These are phyloP conservation scores for Phialocephala sp. DNA, from an alignment of 2,329 filamentous ascomycete species.

Conservation along the genomic window DNA sequence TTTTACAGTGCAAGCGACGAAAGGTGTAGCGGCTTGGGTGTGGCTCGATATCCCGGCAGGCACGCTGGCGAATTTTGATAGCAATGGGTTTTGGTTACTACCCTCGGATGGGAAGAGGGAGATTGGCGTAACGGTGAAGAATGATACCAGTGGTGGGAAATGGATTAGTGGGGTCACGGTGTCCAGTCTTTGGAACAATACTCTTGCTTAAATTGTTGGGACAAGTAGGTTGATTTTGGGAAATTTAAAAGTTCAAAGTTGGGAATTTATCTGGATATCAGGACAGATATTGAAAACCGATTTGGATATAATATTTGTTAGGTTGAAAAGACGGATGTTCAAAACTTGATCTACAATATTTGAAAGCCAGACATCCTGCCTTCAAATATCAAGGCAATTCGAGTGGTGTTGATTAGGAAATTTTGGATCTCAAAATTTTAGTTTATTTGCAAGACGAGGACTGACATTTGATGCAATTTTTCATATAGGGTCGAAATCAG, in stretches of 20 bases:
- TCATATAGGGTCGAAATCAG: too few species aligned
- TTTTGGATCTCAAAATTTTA: too few species aligned
- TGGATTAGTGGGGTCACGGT: slow-evolving; percentile 29
- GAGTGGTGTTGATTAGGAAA: too few species aligned
- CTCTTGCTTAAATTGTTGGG: background rate
- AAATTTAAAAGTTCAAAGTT: background rate
- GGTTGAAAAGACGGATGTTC: background rate
- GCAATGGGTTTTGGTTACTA: slow-evolving; percentile 35
- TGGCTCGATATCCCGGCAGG: slow-evolving; percentile 35
- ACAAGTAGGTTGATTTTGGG: background rate
- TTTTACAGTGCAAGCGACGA: slow-evolving; percentile 30
- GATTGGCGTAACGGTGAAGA: slow-evolving; percentile 23
- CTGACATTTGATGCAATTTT: too few species aligned
- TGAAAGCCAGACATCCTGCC: too few species aligned
- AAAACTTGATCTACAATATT: background rate
- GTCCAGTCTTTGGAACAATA: slow-evolving; percentile 35
- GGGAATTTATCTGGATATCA: background rate
- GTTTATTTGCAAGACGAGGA: too few species aligned
- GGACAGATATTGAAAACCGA: background rate
- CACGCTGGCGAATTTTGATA: slow-evolving; percentile 30
- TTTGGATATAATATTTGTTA: background rate
- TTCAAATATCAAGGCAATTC: too few species aligned
- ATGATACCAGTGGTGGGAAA: slow-evolving; percentile 21
- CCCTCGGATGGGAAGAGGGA: slow-evolving; percentile 27
- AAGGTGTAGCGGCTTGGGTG: slow-evolving; percentile 32